Conservation (phyloP, 1,284 basidiomycete species). For the Irpex rosettiformis region DNA sequence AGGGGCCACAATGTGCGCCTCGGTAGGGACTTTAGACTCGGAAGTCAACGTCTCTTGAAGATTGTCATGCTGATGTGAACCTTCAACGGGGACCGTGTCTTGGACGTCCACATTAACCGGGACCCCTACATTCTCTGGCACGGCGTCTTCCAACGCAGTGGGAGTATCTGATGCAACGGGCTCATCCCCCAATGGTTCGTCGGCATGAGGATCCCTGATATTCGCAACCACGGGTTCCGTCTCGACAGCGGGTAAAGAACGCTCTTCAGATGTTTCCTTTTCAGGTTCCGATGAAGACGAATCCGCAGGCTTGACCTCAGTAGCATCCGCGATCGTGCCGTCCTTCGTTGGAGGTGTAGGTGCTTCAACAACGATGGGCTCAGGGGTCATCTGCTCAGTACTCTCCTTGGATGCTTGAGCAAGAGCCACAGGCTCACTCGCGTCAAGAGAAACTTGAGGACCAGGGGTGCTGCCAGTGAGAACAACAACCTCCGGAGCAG, state of each 20-base stretch:
- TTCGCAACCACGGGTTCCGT: too few species aligned
- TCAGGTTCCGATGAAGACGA: too few species aligned
- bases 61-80: too few species aligned
- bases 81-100: background rate
- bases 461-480: conserved; percentile 36
- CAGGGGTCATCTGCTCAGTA: background rate
- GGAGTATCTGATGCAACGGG: too few species aligned
- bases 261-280: too few species aligned
- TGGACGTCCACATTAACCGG: background rate
- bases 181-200: too few species aligned
- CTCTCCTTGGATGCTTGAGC: conserved; percentile 16
- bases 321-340: background rate
- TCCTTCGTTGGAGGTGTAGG: background rate
- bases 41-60: too few species aligned
- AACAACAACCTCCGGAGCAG: conserved; percentile 33
- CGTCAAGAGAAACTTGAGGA: conserved; percentile 31
- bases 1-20: background rate
- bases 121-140: background rate
- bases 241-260: too few species aligned
- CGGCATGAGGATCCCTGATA: too few species aligned
- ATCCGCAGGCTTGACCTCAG: background rate
- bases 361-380: conserved; percentile 2
- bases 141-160: background rate
- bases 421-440: conserved; percentile 26
- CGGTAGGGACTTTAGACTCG: too few species aligned